Evolutionary conservation across 2,329 filamentous ascomycete genomes (phyloP).

Genomic region (Pseudocercospora musae): DNA sequence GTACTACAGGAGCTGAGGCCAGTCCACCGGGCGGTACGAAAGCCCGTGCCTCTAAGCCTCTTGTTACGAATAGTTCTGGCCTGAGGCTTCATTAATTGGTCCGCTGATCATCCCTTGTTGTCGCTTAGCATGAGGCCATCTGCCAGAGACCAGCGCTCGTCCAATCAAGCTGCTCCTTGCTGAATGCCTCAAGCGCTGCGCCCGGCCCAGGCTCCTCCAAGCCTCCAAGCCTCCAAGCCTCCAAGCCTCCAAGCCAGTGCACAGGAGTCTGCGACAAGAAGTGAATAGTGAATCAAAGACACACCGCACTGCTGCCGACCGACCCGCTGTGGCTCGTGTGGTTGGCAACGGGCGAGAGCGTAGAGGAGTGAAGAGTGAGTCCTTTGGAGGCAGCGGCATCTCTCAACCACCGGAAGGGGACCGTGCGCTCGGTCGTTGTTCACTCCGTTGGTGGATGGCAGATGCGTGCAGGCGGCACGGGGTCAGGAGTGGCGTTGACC

Average conservation of each 20-base stretch:
- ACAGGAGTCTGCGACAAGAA: slow-evolving; percentile 3
- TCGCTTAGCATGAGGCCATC: slow-evolving; percentile 2
- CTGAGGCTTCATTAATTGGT: background rate
- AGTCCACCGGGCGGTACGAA: background rate
- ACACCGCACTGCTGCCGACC: background rate
- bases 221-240: too few relatives aligned
- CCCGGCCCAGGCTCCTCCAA: too few relatives aligned
- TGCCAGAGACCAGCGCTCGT: background rate
- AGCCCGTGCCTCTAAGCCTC: background rate
- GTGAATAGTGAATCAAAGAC: slow-evolving; percentile 1
- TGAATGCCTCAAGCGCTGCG: background rate
- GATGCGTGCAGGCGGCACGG: slow-evolving; percentile 4
- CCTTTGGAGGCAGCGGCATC: slow-evolving; percentile 3
- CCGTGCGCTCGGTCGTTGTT: background rate
- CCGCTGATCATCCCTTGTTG: slow-evolving; percentile 1
- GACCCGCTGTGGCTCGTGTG: slow-evolving; percentile 6
- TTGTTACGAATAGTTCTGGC: background rate
- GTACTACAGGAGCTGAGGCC: slow-evolving; percentile 1
- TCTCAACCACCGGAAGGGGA: slow-evolving; percentile 8
- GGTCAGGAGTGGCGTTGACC: slow-evolving; percentile 8
- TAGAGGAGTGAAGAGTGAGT: too few relatives aligned
- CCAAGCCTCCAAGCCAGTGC: slow-evolving; percentile 18
- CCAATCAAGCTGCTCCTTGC: background rate
- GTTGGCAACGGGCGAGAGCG: background rate
- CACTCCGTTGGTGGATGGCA: background rate